Conservation (phyloP, 2,329 filamentous ascomycete genomes). For the Pseudocercospora pini-densiflorae region DNA sequence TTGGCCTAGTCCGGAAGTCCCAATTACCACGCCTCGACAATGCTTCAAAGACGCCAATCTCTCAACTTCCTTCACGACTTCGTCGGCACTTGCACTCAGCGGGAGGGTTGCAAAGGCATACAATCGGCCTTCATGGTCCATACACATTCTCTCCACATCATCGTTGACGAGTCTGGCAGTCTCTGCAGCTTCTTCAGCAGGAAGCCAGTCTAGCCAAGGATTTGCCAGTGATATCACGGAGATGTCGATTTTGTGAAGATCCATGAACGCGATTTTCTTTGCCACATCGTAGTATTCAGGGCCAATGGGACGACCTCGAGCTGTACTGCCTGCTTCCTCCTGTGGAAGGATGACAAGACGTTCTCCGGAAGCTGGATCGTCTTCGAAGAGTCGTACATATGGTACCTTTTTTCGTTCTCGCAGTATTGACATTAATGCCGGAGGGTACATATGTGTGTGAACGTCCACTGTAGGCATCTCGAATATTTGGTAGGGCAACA, state of each 20-base stretch:
- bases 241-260: constrained; percentile 77
- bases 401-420: constrained; percentile 66
- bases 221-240: constrained; percentile 90
- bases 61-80: constrained; percentile 68
- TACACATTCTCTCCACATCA: constrained; percentile 76
- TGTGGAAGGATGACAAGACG: constrained; percentile 55
- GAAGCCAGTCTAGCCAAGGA: constrained; percentile 89
- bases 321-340: constrained; percentile 38
- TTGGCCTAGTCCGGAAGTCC: constrained; percentile 77
- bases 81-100: constrained; percentile 66
- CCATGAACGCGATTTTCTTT: constrained; percentile 87
- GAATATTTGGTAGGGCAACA: constrained; percentile 1
- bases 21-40: constrained; percentile 85
- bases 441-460: constrained; percentile 68
- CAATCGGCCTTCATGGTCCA: constrained; percentile 66
- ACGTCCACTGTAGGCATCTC: constrained; percentile 58
- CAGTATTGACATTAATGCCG: constrained; percentile 57
- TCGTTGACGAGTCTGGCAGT: constrained; percentile 74
- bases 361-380: constrained; percentile 56
- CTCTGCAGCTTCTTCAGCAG: constrained; percentile 61
- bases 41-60: constrained; percentile 65
- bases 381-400: constrained; percentile 68
- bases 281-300: constrained; percentile 79
- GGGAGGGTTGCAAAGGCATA: constrained; percentile 86
- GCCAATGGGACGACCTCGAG: constrained; percentile 79